Evolutionary conservation across 305 asterid genomes (phyloP).

Genomic region (Caryopteris hybrid): DNA sequence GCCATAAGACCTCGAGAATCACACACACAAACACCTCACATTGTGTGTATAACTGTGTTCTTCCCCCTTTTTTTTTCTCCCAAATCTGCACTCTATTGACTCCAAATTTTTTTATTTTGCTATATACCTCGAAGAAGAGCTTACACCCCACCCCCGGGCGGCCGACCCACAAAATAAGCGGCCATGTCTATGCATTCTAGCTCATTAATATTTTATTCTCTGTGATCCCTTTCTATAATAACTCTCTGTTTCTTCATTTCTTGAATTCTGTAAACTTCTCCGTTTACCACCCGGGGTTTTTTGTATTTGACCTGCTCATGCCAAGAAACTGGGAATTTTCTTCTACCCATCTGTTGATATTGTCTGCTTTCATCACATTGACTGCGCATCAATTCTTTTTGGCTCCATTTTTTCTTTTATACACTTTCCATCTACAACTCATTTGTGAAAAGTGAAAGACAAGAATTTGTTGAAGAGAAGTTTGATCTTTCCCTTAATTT

Average conservation of each 20-base stretch:
- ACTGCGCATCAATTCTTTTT: neutral
- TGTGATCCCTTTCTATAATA: neutral
- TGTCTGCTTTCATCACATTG: conserved; percentile 4
- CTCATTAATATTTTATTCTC: no score
- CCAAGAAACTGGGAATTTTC: conserved; percentile 1
- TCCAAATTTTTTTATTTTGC: no score
- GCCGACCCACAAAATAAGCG: conserved; percentile 19
- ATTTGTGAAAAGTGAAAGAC: neutral
- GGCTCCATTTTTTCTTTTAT: no score
- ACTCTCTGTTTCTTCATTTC: no score
- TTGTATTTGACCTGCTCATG: neutral
- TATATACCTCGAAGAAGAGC: no score
- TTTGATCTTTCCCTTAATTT: conserved; percentile 29
- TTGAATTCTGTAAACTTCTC: no score
- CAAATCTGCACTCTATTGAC: conserved; percentile 39
- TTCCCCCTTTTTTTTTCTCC: conserved; percentile 10
- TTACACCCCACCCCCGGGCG: no score
- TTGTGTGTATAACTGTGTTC: neutral
- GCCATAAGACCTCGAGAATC: no score
- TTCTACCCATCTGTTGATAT: neutral
- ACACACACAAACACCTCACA: conserved; percentile 15
- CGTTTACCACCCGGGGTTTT: no score
- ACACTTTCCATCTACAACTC: no score
- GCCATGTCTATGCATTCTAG: conserved; percentile 20
- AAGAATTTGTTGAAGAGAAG: conserved; percentile 4